Conservation (phyloP, 192 early-diverging fungal genomes). For the Powellomyces hirtus region DNA sequence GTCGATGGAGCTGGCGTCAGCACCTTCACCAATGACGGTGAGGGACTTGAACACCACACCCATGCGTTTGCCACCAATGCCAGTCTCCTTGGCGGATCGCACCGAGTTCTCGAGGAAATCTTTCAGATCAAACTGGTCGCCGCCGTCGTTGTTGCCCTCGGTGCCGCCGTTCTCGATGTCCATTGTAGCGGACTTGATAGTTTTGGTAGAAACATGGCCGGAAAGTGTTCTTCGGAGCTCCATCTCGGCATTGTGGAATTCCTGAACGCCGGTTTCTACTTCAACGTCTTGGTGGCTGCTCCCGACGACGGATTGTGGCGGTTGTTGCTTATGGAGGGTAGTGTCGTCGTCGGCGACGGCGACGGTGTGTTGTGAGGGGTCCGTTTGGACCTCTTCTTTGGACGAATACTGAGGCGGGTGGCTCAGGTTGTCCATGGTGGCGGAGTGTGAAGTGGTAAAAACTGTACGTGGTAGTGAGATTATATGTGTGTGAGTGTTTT, state of each 20-base stretch:
- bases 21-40: conserved; percentile 25
- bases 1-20: conserved; percentile 9
- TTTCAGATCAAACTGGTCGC: background rate
- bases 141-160: background rate
- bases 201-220: background rate
- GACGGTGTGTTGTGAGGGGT: too few relatives aligned
- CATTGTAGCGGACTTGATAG: background rate
- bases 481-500: too few relatives aligned
- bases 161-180: background rate
- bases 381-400: too few relatives aligned
- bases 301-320: too few relatives aligned
- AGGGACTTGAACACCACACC: conserved; percentile 23
- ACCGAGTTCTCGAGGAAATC: conserved; percentile 9
- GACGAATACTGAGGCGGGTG: too few relatives aligned
- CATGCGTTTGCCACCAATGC: conserved; percentile 13
- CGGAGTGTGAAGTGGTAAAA: too few relatives aligned
- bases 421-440: too few relatives aligned
- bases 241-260: background rate
- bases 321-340: too few relatives aligned
- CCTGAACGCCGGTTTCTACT: background rate
- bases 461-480: too few relatives aligned
- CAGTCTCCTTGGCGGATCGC: background rate
- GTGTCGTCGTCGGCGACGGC: too few relatives aligned
- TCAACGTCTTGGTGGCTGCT: background rate
- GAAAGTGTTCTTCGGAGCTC: background rate